Evolutionary conservation across 2,329 filamentous ascomycete species (phyloP).

Genomic region (Arthrobotrys conoides): DNA sequence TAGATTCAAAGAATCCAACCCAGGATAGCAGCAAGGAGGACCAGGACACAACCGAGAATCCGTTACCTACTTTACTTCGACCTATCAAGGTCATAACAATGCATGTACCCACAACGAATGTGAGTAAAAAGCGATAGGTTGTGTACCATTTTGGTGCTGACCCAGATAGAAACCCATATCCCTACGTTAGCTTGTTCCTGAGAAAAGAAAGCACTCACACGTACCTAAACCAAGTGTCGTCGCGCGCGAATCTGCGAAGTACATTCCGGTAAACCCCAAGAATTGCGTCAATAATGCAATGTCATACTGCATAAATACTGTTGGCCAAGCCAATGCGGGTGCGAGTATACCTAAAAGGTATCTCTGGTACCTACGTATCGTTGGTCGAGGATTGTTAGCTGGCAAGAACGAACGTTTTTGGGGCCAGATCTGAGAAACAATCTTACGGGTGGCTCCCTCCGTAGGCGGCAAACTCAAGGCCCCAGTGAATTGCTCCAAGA

Average conservation of each 20-base stretch:
- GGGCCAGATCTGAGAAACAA: not conserved
- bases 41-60: not conserved
- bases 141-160: conserved; percentile 83
- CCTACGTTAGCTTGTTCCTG: not conserved
- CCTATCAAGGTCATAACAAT: conserved; percentile 87
- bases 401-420: not conserved
- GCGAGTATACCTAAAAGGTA: conserved; percentile 87
- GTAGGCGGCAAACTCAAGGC: conserved; percentile 63
- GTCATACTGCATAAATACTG: conserved; percentile 81
- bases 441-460: conserved; percentile 60
- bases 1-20: too few relatives aligned
- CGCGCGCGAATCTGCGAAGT: conserved; percentile 85
- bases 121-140: conserved; percentile 91
- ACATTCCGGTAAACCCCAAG: conserved; percentile 84
- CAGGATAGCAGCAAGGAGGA: not conserved
- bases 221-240: conserved; percentile 78
- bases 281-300: conserved; percentile 90
- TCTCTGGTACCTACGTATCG: conserved; percentile 73
- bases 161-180: not conserved
- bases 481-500: conserved; percentile 92
- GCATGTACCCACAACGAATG: conserved; percentile 85
- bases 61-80: conserved; percentile 78
- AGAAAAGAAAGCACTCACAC: not conserved
- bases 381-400: not conserved
- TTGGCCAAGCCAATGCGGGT: conserved; percentile 89